phyloP scores from a whole-genome alignment of 2,329 filamentous ascomycete species.

The Aspergillus pseudotamarii region DNA sequence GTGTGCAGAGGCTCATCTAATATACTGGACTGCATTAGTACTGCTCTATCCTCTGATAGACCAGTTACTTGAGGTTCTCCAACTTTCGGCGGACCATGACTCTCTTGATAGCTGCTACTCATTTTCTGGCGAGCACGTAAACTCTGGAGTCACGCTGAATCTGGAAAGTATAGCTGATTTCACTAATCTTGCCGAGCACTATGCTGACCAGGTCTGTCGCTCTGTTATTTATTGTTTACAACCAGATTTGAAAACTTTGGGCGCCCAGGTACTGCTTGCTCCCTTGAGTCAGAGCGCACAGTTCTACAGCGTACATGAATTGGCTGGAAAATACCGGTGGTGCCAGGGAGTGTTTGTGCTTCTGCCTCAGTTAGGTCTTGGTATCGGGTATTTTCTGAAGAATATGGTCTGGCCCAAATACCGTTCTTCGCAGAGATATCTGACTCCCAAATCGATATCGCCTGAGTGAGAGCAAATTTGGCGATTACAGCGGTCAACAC shows the following conservation, averaged over 20 bases:
- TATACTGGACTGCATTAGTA: slow-evolving; percentile 21
- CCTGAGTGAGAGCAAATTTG: neutral
- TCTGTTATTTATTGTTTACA: slow-evolving; percentile 22
- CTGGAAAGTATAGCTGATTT: slow-evolving; percentile 10
- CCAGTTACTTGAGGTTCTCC: slow-evolving; percentile 18
- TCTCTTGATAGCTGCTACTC: slow-evolving; percentile 2
- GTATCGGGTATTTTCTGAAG: slow-evolving; percentile 22
- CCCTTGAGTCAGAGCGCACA: slow-evolving; percentile 25
- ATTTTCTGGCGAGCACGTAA: neutral
- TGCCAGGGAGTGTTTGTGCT: slow-evolving; percentile 23
- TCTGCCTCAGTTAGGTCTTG: slow-evolving; percentile 19
- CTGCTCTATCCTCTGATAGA: slow-evolving; percentile 25
- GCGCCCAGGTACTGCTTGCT: slow-evolving; percentile 20
- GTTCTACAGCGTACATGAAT: slow-evolving; percentile 18
- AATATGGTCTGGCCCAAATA: slow-evolving; percentile 27
- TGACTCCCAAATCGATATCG: neutral
- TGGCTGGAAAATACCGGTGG: slow-evolving; percentile 20
- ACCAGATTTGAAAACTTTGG: slow-evolving; percentile 24
- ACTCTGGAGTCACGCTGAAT: neutral
- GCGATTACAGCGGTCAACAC: neutral
- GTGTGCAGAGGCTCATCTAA: slow-evolving; percentile 22
- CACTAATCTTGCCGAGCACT: slow-evolving; percentile 21
- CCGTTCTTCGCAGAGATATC: slow-evolving; percentile 9
- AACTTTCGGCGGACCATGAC: slow-evolving; percentile 1
- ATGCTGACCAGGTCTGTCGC: slow-evolving; percentile 23